Conservation (phyloP, 2,329 filamentous ascomycete species). For the Drechmeria coniospora region DNA sequence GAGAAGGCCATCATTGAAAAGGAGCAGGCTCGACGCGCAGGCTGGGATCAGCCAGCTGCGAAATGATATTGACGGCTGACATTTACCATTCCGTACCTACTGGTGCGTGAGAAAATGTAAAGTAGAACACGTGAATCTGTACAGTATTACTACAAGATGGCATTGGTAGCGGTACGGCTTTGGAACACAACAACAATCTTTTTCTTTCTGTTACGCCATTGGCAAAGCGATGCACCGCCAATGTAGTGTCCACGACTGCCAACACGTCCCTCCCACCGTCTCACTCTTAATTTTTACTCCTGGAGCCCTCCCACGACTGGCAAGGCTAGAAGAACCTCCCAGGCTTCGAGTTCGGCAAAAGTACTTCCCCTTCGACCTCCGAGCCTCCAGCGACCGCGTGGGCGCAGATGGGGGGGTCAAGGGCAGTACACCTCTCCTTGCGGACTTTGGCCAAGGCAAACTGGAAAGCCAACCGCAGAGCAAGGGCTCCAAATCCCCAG, state of each 20-base stretch:
- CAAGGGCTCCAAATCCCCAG: slow-evolving; percentile 51
- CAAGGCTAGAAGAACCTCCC: slow-evolving; percentile 45
- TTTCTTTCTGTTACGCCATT: too few relatives aligned
- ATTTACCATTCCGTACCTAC: too few relatives aligned
- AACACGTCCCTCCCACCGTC: neutral
- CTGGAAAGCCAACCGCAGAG: slow-evolving; percentile 41
- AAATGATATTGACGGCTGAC: too few relatives aligned
- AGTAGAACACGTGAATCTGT: neutral
- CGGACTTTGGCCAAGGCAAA: slow-evolving; percentile 39
- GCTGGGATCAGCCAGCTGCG: slow-evolving; percentile 12
- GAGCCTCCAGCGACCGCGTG: slow-evolving; percentile 6
- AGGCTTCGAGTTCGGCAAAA: slow-evolving; percentile 19
- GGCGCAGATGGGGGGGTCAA: slow-evolving; percentile 37
- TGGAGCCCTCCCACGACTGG: too few relatives aligned
- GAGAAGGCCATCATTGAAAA: slow-evolving; percentile 19
- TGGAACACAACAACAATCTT: too few relatives aligned
- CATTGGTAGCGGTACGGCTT: slow-evolving; percentile 2
- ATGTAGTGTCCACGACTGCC: neutral
- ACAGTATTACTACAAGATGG: slow-evolving; percentile 2
- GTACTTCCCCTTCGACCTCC: slow-evolving; percentile 10
- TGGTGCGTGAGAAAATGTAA: slow-evolving; percentile 2
- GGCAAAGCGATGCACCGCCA: too few relatives aligned
- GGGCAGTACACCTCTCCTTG: slow-evolving; percentile 49
- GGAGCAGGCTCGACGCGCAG: slow-evolving; percentile 18
- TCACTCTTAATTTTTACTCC: neutral